Percentiles rank a stretch among this genome's conserved stretches.
These are phyloP conservation scores for Populus alba DNA, from an alignment of 345 rosid genomes.

Conservation along the genomic window DNA sequence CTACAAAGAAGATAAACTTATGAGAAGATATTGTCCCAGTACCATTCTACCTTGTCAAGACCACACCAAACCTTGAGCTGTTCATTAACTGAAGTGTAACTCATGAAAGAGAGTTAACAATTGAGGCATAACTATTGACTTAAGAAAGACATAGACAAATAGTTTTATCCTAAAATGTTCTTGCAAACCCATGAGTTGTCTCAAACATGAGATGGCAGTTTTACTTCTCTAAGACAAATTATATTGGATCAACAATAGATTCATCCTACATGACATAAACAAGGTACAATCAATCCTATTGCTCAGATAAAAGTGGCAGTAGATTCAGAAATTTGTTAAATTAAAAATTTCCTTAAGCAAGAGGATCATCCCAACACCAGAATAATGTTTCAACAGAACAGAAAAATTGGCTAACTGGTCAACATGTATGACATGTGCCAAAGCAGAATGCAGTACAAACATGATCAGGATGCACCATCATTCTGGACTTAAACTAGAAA, in stretches of 20 bases:
- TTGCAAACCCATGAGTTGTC: not conserved
- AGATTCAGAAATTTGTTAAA: not conserved
- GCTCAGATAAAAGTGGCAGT: not conserved
- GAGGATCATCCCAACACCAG: not conserved
- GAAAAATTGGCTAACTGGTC: not conserved
- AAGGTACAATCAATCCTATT: not conserved
- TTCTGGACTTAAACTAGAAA: not conserved
- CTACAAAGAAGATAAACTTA: not conserved
- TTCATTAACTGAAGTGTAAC: not conserved
- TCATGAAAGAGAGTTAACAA: not conserved
- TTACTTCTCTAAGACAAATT: not conserved
- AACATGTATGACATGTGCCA: not conserved
- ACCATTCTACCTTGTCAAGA: not conserved
- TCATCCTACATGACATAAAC: not conserved
- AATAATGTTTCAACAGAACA: not conserved
- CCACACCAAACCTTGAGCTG: not conserved
- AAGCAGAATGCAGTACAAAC: not conserved
- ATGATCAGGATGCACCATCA: not conserved
- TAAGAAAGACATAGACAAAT: not conserved
- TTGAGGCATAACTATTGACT: not conserved
- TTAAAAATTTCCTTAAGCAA: not conserved
- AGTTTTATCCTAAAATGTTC: not conserved
- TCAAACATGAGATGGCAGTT: not conserved
- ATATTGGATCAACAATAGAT: not conserved
- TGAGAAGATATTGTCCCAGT: not conserved